Percentiles rank a stretch among this genome's conserved stretches.
phyloP scores from a whole-genome alignment of 2,329 filamentous ascomycete genomes.

The Pleoardoris graminearum region DNA sequence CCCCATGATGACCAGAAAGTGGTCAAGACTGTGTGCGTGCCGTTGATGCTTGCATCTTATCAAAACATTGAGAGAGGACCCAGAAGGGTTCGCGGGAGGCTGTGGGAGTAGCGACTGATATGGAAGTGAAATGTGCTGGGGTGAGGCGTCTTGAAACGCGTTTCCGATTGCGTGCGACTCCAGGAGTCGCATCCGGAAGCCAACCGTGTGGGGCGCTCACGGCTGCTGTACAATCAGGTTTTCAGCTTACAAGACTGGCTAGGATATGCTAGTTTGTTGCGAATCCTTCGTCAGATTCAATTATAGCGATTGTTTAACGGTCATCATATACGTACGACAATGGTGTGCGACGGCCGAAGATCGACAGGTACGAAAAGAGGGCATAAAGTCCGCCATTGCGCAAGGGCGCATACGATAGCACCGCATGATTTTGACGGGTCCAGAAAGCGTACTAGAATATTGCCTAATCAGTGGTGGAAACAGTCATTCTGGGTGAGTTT shows the following conservation, averaged over 20 bases:
- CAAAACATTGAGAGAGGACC: constrained; percentile 14
- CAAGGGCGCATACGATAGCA: background rate
- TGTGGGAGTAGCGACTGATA: constrained; percentile 21
- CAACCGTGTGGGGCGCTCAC: constrained; percentile 19
- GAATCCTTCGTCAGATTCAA: background rate
- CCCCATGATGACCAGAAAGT: constrained; percentile 33
- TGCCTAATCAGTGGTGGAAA: background rate
- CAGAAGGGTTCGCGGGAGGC: constrained; percentile 3
- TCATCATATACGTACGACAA: background rate
- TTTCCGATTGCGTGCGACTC: constrained; percentile 34
- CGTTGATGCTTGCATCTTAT: constrained; percentile 16
- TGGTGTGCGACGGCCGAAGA: no score
- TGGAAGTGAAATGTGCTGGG: constrained; percentile 24
- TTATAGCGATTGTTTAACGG: background rate
- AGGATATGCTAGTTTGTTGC: background rate
- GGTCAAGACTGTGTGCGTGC: constrained; percentile 27
- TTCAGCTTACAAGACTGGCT: constrained; percentile 1
- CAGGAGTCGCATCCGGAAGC: constrained; percentile 29
- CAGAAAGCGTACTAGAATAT: background rate
- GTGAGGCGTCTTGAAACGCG: constrained; percentile 33
- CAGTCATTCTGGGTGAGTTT: background rate
- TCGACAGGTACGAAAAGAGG: background rate
- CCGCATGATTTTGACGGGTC: background rate
- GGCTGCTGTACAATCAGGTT: constrained; percentile 8
- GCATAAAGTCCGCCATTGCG: constrained; percentile 1